These are phyloP conservation scores for Scutellaria barbata DNA, from an alignment of 257 asterid genomes.

Conservation along the genomic window DNA sequence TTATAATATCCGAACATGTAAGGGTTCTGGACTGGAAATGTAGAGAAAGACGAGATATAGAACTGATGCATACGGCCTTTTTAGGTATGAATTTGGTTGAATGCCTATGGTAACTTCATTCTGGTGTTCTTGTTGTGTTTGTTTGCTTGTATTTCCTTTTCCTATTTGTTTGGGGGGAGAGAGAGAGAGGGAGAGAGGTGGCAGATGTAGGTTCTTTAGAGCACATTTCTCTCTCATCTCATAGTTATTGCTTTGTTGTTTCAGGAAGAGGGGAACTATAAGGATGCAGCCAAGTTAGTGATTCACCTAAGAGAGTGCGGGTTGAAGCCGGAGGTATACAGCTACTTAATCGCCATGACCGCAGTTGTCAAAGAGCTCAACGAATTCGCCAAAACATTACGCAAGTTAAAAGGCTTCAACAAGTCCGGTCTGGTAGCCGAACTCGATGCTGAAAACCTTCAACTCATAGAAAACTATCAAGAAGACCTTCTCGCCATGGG, in stretches of 20 bases:
- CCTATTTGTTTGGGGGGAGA: background rate
- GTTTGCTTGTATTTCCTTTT: too few relatives aligned
- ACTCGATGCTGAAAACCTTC: constrained; percentile 53
- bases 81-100: too few relatives aligned
- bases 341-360: constrained; percentile 93
- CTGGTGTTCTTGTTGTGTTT: background rate
- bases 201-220: background rate
- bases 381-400: constrained; percentile 80
- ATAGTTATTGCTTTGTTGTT: constrained; percentile 1
- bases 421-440: constrained; percentile 64
- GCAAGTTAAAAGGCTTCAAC: constrained; percentile 71
- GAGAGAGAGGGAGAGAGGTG: background rate
- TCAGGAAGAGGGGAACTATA: constrained; percentile 87
- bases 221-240: background rate
- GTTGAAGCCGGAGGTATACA: constrained; percentile 82
- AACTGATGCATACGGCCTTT: background rate
- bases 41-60: background rate
- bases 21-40: background rate
- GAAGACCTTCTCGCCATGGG: constrained; percentile 65
- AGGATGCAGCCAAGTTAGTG: constrained; percentile 73
- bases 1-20: background rate
- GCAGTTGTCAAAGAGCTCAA: constrained; percentile 91
- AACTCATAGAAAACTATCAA: constrained; percentile 67
- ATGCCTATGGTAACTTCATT: background rate
- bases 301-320: constrained; percentile 70